A percentile compares a stretch with the other conserved stretches of the same genome.
These are phyloP conservation scores for Lipomyces yamadae DNA, from an alignment of 805 yeast species.

Conservation along the genomic window DNA sequence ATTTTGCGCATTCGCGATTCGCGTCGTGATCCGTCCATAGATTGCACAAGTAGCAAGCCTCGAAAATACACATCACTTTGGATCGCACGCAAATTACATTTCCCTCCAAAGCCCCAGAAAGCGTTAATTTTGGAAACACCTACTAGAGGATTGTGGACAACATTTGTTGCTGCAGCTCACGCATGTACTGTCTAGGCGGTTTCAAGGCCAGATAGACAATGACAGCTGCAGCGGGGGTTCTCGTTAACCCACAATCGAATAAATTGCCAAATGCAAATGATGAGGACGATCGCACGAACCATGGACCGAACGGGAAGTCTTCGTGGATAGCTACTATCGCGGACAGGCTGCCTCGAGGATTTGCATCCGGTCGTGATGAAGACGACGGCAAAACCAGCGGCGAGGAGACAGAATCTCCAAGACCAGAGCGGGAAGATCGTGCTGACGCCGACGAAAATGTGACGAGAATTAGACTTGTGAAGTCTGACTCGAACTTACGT, in stretches of 20 bases:
- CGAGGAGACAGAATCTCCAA: background rate
- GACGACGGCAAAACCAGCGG: background rate
- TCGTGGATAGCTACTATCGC: background rate
- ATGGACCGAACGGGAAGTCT: constrained; percentile 1
- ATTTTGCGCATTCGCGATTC: too few relatives aligned
- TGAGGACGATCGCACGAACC: background rate
- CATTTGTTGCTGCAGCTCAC: background rate
- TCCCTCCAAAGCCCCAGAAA: too few relatives aligned
- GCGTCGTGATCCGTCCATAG: too few relatives aligned
- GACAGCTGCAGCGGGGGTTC: background rate
- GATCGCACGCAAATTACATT: too few relatives aligned
- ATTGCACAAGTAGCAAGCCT: too few relatives aligned
- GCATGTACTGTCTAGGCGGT: background rate
- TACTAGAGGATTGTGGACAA: too few relatives aligned
- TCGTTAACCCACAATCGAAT: background rate
- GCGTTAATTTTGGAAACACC: too few relatives aligned
- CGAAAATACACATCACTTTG: too few relatives aligned
- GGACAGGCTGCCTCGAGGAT: background rate
- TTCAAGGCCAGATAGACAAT: background rate
- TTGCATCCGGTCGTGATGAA: background rate
- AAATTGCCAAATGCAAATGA: background rate
- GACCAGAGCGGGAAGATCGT: background rate
- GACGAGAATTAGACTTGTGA: background rate
- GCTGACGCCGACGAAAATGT: background rate
- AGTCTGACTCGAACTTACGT: background rate